phyloP scores from a whole-genome alignment of 2,329 filamentous ascomycete genomes.

The Phaeosphaeriaceae sp. region DNA sequence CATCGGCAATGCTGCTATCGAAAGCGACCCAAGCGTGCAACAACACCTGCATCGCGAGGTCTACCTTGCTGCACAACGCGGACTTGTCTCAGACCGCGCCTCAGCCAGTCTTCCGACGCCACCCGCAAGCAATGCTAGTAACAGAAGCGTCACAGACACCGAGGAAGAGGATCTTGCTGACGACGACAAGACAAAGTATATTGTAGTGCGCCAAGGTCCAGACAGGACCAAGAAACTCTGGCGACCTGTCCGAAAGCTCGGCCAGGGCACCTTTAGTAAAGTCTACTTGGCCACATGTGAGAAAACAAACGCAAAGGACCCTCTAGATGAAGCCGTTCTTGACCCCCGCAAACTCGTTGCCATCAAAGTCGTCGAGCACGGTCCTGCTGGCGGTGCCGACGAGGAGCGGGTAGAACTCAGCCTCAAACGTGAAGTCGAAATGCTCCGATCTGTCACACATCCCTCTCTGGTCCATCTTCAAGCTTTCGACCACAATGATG shows the following conservation, averaged over 20 bases:
- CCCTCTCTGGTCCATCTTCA: conserved; percentile 90
- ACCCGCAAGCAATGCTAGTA: conserved; percentile 72
- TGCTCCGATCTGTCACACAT: conserved; percentile 86
- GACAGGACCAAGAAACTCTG: conserved; percentile 79
- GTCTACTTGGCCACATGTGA: conserved; percentile 91
- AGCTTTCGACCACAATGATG: conserved; percentile 85
- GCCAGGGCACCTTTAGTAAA: conserved; percentile 94
- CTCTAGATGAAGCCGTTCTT: conserved; percentile 56
- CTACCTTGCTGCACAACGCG: conserved; percentile 79
- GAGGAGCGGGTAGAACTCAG: conserved; percentile 93
- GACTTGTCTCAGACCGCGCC: conserved; percentile 67
- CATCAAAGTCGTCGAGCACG: conserved; percentile 94
- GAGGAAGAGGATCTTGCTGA: conserved; percentile 58
- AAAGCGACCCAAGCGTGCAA: conserved; percentile 58
- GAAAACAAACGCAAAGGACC: conserved; percentile 53
- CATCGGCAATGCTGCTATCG: conserved; percentile 58
- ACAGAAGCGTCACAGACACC: conserved; percentile 63
- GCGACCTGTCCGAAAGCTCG: conserved; percentile 79
- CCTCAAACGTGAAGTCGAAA: conserved; percentile 91
- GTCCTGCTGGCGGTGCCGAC: conserved; percentile 89
- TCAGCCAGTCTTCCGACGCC: conserved; percentile 69
- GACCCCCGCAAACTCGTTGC: conserved; percentile 86
- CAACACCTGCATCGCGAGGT: conserved; percentile 75
- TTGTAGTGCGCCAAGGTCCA: conserved; percentile 61
- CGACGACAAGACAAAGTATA: conserved; percentile 52